Evolutionary conservation across 2,329 filamentous ascomycete species (phyloP), one percentile per base, ranked within the genome.

Genomic region (Aureobasidium sp.): DNA sequence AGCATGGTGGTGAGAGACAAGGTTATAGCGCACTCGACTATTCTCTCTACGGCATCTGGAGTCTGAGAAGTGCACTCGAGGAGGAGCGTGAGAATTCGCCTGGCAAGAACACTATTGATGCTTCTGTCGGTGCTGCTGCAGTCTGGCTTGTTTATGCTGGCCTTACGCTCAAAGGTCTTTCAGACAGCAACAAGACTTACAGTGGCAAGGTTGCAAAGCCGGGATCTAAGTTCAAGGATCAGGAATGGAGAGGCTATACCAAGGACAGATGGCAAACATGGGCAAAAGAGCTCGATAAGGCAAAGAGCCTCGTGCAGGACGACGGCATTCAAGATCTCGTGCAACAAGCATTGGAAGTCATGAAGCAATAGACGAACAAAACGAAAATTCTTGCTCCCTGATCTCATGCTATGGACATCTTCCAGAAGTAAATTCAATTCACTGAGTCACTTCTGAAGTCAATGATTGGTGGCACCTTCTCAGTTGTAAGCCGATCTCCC

Each of bases 131-230:
- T 32, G 57, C 57, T 50, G 57, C 45, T 11, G 47, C 57, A 10
- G 57, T 44, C 8, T 60, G 57, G 57, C 29, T 60, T 9, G 16
- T 52, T 10, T 50, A 60, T 34, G 57, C 57, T n/a, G 57, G 57
- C 6, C 34, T 36, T 15, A 34, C 45, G 9, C 37, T 60, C 6
- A 41, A 27, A 32, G 27, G 45, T 36, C 57, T 60, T 25, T 52
- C 37, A 6, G 45, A 50, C 25, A 50, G 44, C 13, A n/a, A 60
- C 25, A 60, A 60, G 25, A 45, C 16, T 29, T 60, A 42, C 13
- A 36, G 32, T 11, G 57, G 45, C 36, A 60, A 60, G 37, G 47
- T 52, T 27, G 57, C 45, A 21, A 60, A 21, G 37, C 36, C 57
- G 11, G 57, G 57, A 7, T 49, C 44, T 8, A 34, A 34, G 6